Conservation (phyloP, 2,329 filamentous ascomycete genomes). For the Acrocalymma vagum region DNA sequence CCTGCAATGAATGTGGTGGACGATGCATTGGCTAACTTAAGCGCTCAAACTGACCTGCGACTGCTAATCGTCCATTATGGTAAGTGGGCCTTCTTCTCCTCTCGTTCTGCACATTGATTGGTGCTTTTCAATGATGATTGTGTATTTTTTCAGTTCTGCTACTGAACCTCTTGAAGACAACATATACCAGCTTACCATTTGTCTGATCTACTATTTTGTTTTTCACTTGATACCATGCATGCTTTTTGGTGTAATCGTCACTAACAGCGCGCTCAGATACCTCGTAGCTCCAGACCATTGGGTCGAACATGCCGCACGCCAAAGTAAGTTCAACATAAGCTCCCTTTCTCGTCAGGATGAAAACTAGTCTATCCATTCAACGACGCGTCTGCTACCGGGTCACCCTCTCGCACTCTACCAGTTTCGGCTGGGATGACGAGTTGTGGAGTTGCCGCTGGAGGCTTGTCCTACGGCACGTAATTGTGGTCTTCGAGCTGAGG, state of each 20-base stretch:
- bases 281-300: not conserved
- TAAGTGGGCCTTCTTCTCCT: slow-evolving; percentile 19
- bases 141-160: slow-evolving; percentile 68
- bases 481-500: slow-evolving; percentile 65
- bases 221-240: slow-evolving; percentile 5
- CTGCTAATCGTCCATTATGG: no score
- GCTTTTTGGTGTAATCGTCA: slow-evolving; percentile 7
- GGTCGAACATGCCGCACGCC: not conserved
- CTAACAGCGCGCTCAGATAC: slow-evolving; percentile 27
- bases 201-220: slow-evolving; percentile 51
- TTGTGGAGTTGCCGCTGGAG: slow-evolving; percentile 74
- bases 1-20: no score
- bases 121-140: slow-evolving; percentile 48
- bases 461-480: slow-evolving; percentile 53
- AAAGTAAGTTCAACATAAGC: slow-evolving; percentile 31
- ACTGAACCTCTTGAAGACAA: slow-evolving; percentile 68
- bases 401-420: slow-evolving; percentile 76
- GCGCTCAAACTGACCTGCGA: no score
- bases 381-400: slow-evolving; percentile 71
- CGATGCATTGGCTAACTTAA: no score
- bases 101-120: not conserved
- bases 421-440: slow-evolving; percentile 67
- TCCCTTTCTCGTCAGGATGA: slow-evolving; percentile 58
- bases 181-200: slow-evolving; percentile 65
- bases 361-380: slow-evolving; percentile 72